Evolutionary conservation across 352 stramenopile species (phyloP).

Genomic region (Pythium periplocum): DNA sequence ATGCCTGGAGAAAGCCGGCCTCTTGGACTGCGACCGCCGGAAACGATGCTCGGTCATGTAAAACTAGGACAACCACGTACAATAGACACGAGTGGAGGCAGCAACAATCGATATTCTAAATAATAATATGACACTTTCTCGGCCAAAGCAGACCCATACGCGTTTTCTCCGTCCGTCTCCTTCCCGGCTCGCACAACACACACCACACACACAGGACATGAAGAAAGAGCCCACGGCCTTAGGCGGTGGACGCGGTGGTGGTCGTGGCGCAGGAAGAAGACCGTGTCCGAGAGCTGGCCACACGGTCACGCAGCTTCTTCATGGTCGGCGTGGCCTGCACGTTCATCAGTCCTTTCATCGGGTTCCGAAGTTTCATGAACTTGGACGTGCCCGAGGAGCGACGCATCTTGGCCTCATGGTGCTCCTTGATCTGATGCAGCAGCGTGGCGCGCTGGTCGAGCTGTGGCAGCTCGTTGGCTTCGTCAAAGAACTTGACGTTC

Average conservation of each 20-base stretch:
- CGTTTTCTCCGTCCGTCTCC: neutral
- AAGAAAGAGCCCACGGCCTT: neutral
- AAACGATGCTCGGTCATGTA: slow-evolving; percentile 11
- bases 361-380: slow-evolving; percentile 46
- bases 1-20: too few species aligned
- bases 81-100: neutral
- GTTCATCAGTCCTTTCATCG: slow-evolving; percentile 54
- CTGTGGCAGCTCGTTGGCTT: slow-evolving; percentile 41
- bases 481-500: slow-evolving; percentile 82
- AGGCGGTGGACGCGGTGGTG: slow-evolving; percentile 20
- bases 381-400: slow-evolving; percentile 23
- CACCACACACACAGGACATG: too few species aligned
- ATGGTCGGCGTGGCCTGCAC: slow-evolving; percentile 53
- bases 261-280: slow-evolving; percentile 22
- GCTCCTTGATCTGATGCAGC: slow-evolving; percentile 46
- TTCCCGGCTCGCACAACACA: neutral
- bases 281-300: slow-evolving; percentile 12
- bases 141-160: neutral
- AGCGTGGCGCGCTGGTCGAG: slow-evolving; percentile 52
- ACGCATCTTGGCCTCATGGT: slow-evolving; percentile 41
- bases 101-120: slow-evolving; percentile 2
- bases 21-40: slow-evolving; percentile 18
- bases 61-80: slow-evolving; percentile 1
- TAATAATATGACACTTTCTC: slow-evolving; percentile 8
- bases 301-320: slow-evolving; percentile 54